Evolutionary conservation across 495 filamentous ascomycete genomes (phyloP).

Genomic region (Cercophora samala): DNA sequence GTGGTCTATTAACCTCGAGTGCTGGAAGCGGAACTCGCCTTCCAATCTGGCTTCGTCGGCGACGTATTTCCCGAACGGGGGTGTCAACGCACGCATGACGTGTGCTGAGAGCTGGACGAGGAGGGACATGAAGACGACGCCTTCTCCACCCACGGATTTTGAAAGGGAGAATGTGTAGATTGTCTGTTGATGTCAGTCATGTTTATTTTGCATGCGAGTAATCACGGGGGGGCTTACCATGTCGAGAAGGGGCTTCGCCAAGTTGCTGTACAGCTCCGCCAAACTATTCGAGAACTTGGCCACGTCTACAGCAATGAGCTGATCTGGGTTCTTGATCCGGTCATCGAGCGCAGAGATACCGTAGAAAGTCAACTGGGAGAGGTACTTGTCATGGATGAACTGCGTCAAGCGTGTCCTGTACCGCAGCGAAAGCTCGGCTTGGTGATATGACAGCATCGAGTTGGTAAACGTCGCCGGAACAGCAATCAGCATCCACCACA

Average conservation of each 20-base stretch:
- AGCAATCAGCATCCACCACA: constrained; percentile 99
- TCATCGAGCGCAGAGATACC: constrained; percentile 92
- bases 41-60: constrained; percentile 93
- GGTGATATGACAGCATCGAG: constrained; percentile 98
- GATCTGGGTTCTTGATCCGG: constrained; percentile 97
- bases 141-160: constrained; percentile 89
- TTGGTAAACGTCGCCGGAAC: constrained; percentile 98
- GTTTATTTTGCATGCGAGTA: background rate
- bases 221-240: constrained; percentile 56
- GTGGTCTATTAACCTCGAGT: constrained; percentile 91
- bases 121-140: constrained; percentile 87
- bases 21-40: constrained; percentile 93
- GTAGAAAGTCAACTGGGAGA: constrained; percentile 96
- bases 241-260: constrained; percentile 93
- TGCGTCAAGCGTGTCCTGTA: constrained; percentile 90
- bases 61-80: constrained; percentile 97
- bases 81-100: constrained; percentile 90
- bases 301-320: constrained; percentile 94
- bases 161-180: constrained; percentile 95
- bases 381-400: constrained; percentile 88
- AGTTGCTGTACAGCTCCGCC: constrained; percentile 91
- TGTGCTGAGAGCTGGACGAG: constrained; percentile 89
- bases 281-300: constrained; percentile 93
- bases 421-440: constrained; percentile 86
- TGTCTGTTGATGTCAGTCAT: constrained; percentile 37